phyloP scores from a whole-genome alignment of 179 eudicot species.

The Drosera spatulata region DNA sequence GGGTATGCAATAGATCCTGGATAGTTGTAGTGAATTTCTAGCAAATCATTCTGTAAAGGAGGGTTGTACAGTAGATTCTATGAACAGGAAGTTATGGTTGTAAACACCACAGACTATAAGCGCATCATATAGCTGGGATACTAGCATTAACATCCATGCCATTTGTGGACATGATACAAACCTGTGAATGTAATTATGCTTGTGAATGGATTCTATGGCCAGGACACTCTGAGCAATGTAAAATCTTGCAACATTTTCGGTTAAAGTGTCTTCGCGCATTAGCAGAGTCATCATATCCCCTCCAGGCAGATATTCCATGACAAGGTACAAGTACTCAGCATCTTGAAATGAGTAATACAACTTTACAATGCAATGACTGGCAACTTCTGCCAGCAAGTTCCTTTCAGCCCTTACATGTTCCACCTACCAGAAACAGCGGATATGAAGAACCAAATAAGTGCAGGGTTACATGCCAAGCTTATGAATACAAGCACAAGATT shows the following conservation, averaged over 20 bases:
- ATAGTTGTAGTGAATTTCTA: no score
- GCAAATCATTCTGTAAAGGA: no score
- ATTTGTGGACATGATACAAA: slow-evolving; percentile 3
- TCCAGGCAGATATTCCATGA: slow-evolving; percentile 80
- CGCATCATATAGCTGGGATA: no score
- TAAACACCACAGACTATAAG: no score
- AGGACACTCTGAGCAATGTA: slow-evolving; percentile 65
- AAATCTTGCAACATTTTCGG: slow-evolving; percentile 65
- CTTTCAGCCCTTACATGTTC: slow-evolving; percentile 81
- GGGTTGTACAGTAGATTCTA: no score
- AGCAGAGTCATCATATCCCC: slow-evolving; percentile 82
- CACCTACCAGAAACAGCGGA: slow-evolving; percentile 20
- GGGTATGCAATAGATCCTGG: no score
- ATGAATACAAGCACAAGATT: no score
- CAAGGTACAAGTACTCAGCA: slow-evolving; percentile 52
- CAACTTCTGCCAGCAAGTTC: slow-evolving; percentile 75
- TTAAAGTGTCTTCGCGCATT: slow-evolving; percentile 63
- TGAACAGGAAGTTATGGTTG: no score
- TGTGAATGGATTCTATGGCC: slow-evolving; percentile 73
- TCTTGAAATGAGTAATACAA: slow-evolving; percentile 67
- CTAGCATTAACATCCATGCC: no score
- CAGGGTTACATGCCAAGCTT: no score
- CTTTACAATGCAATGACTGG: slow-evolving; percentile 56
- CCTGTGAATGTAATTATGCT: slow-evolving; percentile 79
- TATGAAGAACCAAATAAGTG: no score